Evolutionary conservation across 1,139 yeast genomes (phyloP).

Genomic region (Hanseniaspora gamundiae): DNA sequence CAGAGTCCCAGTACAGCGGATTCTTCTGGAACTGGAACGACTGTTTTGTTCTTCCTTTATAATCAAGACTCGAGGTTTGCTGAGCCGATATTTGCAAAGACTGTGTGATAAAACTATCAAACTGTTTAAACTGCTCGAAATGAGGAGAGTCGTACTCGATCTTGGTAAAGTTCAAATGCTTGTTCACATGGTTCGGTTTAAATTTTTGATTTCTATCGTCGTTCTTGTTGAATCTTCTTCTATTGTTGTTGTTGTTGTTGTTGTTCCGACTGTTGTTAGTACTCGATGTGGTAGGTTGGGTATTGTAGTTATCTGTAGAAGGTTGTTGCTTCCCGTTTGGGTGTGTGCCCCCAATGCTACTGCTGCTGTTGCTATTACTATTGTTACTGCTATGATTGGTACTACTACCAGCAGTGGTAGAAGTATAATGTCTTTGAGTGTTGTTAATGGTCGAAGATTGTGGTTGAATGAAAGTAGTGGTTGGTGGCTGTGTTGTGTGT

Average conservation of each 20-base stretch:
- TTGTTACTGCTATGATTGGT: conserved; percentile 1
- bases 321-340: neutral
- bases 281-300: conserved; percentile 3
- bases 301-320: conserved; percentile 1
- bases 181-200: neutral
- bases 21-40: conserved; percentile 9
- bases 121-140: neutral
- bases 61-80: neutral
- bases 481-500: neutral
- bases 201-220: neutral
- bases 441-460: neutral
- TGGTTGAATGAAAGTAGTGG: neutral
- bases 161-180: conserved; percentile 6
- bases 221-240: neutral
- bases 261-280: conserved; percentile 4
- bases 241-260: conserved; percentile 3
- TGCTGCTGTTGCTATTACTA: neutral
- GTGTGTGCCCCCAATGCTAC: neutral
- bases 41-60: conserved; percentile 1
- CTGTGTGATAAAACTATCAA: neutral
- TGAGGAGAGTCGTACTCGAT: conserved; percentile 12
- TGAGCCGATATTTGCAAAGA: conserved; percentile 3
- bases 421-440: neutral
- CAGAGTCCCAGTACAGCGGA: conserved; percentile 34
- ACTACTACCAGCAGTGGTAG: neutral